phyloP scores from a whole-genome alignment of 2,329 filamentous ascomycete species.

The Pseudocercospora crystallina region DNA sequence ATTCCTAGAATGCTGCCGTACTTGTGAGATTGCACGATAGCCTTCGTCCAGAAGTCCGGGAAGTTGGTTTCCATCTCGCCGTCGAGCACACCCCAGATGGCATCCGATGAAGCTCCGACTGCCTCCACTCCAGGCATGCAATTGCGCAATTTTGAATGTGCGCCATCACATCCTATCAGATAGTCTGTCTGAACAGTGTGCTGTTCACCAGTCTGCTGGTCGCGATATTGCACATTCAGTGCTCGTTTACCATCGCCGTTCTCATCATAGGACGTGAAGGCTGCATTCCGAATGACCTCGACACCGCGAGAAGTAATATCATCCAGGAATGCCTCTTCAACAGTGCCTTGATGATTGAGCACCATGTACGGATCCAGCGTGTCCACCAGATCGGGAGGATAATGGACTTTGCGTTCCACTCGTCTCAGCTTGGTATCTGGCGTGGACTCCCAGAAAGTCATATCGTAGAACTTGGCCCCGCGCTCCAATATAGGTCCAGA shows the following conservation, averaged over 20 bases:
- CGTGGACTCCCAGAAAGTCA: slow-evolving; percentile 64
- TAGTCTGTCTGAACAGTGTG: slow-evolving; percentile 59
- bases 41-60: slow-evolving; percentile 74
- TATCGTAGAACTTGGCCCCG: slow-evolving; percentile 71
- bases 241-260: slow-evolving; percentile 35
- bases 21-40: slow-evolving; percentile 65
- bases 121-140: slow-evolving; percentile 56
- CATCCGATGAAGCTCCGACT: slow-evolving; percentile 52
- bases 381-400: slow-evolving; percentile 54
- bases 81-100: slow-evolving; percentile 71
- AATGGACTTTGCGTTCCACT: slow-evolving; percentile 66
- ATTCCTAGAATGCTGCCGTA: slow-evolving; percentile 72
- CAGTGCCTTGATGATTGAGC: slow-evolving; percentile 69
- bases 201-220: slow-evolving; percentile 37
- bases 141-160: slow-evolving; percentile 68
- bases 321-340: slow-evolving; percentile 68
- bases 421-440: slow-evolving; percentile 52
- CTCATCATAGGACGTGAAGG: slow-evolving; percentile 56
- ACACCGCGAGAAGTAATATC: slow-evolving; percentile 66
- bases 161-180: slow-evolving; percentile 71
- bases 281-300: slow-evolving; percentile 62
- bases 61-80: slow-evolving; percentile 70
- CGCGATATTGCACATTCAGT: slow-evolving; percentile 45
- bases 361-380: slow-evolving; percentile 56
- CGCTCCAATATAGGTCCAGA: slow-evolving; percentile 66